Percentiles rank a stretch among this genome's conserved stretches.
phyloP scores from a whole-genome alignment of 192 early-diverging fungal genomes.

The Backusella liffmaniae region DNA sequence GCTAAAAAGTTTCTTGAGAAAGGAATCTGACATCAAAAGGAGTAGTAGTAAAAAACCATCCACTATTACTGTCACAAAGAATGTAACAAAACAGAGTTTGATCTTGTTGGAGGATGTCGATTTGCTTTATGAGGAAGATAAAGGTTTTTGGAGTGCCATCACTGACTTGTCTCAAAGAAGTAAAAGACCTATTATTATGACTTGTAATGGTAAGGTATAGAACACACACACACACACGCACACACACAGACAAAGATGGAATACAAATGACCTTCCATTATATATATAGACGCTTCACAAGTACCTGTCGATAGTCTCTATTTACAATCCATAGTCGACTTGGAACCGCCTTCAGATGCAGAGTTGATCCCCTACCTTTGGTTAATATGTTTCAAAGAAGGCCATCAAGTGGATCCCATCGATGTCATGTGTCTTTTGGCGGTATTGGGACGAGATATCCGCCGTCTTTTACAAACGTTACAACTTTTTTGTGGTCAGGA shows the following conservation, averaged over 20 bases:
- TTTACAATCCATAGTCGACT: conserved; percentile 10
- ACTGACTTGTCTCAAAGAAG: conserved; percentile 65
- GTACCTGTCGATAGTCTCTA: conserved; percentile 13
- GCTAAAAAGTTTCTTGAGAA: neutral
- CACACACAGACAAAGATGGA: neutral
- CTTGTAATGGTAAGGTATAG: conserved; percentile 58
- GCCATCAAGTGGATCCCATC: conserved; percentile 19
- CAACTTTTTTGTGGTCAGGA: conserved; percentile 11
- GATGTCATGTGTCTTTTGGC: conserved; percentile 21
- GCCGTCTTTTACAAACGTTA: conserved; percentile 23
- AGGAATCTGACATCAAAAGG: neutral
- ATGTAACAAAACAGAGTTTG: conserved; percentile 55
- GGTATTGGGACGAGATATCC: conserved; percentile 17
- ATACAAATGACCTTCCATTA: neutral
- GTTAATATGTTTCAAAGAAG: conserved; percentile 24
- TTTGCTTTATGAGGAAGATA: conserved; percentile 78
- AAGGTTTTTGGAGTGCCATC: conserved; percentile 73
- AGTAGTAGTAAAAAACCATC: neutral
- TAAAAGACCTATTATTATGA: conserved; percentile 80
- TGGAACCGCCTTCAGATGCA: conserved; percentile 12
- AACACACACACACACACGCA: neutral
- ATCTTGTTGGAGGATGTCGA: conserved; percentile 85
- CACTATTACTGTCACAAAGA: neutral
- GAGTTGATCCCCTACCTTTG: conserved; percentile 19
- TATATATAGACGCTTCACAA: conserved; percentile 4